Conservation (phyloP, 495 filamentous ascomycete species). For the Aspergillus taichungensis region DNA sequence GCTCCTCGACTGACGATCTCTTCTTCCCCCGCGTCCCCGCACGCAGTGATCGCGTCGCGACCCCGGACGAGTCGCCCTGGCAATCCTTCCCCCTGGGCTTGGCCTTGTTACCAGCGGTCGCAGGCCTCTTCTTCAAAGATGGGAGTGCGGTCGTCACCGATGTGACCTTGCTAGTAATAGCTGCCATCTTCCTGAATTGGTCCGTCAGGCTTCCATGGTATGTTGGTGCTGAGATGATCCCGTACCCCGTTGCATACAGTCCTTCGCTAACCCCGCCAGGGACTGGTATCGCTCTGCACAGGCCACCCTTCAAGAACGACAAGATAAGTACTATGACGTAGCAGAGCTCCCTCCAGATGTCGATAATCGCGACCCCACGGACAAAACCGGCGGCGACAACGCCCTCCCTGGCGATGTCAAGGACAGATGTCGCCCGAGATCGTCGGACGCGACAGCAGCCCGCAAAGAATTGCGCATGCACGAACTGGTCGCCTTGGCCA, state of each 20-base stretch:
- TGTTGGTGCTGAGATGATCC: too few relatives aligned
- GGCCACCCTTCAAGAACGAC: constrained; percentile 32
- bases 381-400: constrained; percentile 32
- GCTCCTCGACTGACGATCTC: constrained; percentile 63
- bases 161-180: constrained; percentile 65
- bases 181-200: constrained; percentile 88
- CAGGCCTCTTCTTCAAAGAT: constrained; percentile 75
- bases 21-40: constrained; percentile 50
- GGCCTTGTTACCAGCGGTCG: constrained; percentile 76
- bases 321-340: constrained; percentile 35
- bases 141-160: constrained; percentile 79
- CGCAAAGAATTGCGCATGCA: constrained; percentile 60
- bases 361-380: constrained; percentile 27
- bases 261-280: constrained; percentile 34
- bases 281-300: constrained; percentile 87
- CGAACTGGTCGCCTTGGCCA: constrained; percentile 62
- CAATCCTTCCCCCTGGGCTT: constrained; percentile 71
- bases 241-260: background rate
- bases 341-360: constrained; percentile 22
- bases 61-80: constrained; percentile 54
- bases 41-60: constrained; percentile 12
- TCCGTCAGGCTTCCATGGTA: constrained; percentile 86
- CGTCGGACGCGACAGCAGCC: constrained; percentile 26
- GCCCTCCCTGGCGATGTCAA: constrained; percentile 26
- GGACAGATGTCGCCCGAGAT: background rate